A percentile compares a stretch with the other conserved stretches of the same genome.
Evolutionary conservation across 805 yeast species (phyloP).

Genomic region (Candida nonsorbophila): DNA sequence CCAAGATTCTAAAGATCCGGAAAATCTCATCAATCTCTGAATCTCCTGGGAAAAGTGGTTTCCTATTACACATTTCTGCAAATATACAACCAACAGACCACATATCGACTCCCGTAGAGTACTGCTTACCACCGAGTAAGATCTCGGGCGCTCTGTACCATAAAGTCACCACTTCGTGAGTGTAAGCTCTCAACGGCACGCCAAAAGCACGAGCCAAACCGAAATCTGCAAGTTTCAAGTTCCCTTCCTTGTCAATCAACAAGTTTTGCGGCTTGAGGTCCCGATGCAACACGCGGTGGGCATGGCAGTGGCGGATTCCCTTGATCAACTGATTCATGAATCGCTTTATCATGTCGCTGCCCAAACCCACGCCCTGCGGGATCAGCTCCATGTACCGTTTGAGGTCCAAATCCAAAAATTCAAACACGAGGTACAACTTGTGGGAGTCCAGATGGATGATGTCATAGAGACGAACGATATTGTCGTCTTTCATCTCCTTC

Average conservation of each 20-base stretch:
- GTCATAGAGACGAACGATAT: constrained; percentile 86
- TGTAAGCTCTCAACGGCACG: constrained; percentile 92
- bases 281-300: constrained; percentile 90
- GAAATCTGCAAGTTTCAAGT: constrained; percentile 72
- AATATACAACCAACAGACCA: constrained; percentile 98
- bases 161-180: constrained; percentile 95
- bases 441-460: constrained; percentile 93
- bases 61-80: constrained; percentile 96
- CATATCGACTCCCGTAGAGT: constrained; percentile 97
- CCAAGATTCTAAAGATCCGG: constrained; percentile 85
- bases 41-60: constrained; percentile 95
- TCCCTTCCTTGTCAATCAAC: constrained; percentile 92
- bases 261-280: constrained; percentile 96
- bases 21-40: constrained; percentile 96
- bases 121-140: constrained; percentile 91
- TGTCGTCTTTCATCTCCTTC: constrained; percentile 90
- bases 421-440: constrained; percentile 89
- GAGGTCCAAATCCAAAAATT: constrained; percentile 88
- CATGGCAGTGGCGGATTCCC: constrained; percentile 91
- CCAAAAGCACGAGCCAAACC: constrained; percentile 98
- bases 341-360: constrained; percentile 83
- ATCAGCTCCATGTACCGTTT: constrained; percentile 96
- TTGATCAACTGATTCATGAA: constrained; percentile 88
- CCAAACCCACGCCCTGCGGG: constrained; percentile 86
- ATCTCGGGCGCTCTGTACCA: constrained; percentile 99